Percentiles rank a stretch among this genome's conserved stretches.
phyloP scores from a whole-genome alignment of 108 stramenopile species.

The Cylindrotheca closterium region DNA sequence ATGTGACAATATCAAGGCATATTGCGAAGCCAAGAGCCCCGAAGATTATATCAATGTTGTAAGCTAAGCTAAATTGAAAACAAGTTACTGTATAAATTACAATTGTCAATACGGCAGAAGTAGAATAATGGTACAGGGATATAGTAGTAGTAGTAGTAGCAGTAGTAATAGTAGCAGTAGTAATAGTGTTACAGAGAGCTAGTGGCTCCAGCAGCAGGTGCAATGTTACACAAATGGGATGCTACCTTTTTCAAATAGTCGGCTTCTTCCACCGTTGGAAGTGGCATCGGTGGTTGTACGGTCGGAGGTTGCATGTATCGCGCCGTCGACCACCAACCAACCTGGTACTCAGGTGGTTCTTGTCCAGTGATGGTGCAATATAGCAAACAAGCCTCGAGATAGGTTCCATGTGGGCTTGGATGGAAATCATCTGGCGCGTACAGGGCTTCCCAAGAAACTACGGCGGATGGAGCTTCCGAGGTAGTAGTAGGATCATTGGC shows the following conservation, averaged over 20 bases:
- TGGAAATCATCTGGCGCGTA: slow-evolving; percentile 72
- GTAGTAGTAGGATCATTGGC: no score
- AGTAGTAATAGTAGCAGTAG: no score
- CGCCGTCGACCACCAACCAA: slow-evolving; percentile 34
- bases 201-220: no score
- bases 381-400: slow-evolving; percentile 66
- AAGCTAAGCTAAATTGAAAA: slow-evolving; percentile 34
- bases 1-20: slow-evolving; percentile 72
- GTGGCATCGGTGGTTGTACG: slow-evolving; percentile 25
- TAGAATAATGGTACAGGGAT: no score
- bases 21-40: slow-evolving; percentile 34
- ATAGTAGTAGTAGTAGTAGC: no score
- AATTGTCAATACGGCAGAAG: no score
- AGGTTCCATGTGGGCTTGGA: slow-evolving; percentile 71
- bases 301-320: slow-evolving; percentile 39
- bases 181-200: neutral
- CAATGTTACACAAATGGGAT: slow-evolving; percentile 17
- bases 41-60: slow-evolving; percentile 44
- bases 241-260: slow-evolving; percentile 37
- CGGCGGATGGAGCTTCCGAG: no score
- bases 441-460: slow-evolving; percentile 48
- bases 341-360: slow-evolving; percentile 22
- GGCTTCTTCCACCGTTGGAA: slow-evolving; percentile 56
- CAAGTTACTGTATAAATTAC: no score
- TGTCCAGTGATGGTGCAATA: slow-evolving; percentile 49